Evolutionary conservation across 202 grass and related monocot genomes (phyloP).

Genomic region (Schoenoplectus triqueter): DNA sequence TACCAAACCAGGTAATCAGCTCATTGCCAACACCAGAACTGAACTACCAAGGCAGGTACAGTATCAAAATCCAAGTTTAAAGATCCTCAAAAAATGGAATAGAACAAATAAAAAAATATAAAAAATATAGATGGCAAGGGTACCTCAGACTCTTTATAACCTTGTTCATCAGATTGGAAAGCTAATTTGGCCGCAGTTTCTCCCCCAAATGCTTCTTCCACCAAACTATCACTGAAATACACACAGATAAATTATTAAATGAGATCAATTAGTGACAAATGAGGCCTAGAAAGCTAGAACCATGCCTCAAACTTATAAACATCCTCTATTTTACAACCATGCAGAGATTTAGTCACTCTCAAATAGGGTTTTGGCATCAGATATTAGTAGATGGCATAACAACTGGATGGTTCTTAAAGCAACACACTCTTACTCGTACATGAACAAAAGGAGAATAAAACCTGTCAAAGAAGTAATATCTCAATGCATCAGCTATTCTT

Average conservation of each 20-base stretch:
- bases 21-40: constrained; percentile 2
- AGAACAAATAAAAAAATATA: constrained; percentile 14
- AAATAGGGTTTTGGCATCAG: constrained; percentile 7
- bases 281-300: background rate
- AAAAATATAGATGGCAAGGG: background rate
- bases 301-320: constrained; percentile 1
- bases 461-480: constrained; percentile 87
- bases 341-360: background rate
- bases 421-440: background rate
- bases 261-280: constrained; percentile 9
- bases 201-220: constrained; percentile 82
- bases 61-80: background rate
- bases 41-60: background rate
- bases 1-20: background rate
- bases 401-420: background rate
- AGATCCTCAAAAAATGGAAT: background rate
- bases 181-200: constrained; percentile 61
- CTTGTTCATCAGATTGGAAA: constrained; percentile 63
- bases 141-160: constrained; percentile 76
- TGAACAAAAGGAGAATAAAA: constrained; percentile 32
- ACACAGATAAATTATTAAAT: constrained; percentile 28
- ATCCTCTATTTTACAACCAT: background rate
- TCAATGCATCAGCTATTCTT: constrained; percentile 78
- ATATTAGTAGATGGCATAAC: constrained; percentile 7
- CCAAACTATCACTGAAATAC: constrained; percentile 67